phyloP scores from a whole-genome alignment of 192 early-diverging fungal species.

The Coemansia sp. region DNA sequence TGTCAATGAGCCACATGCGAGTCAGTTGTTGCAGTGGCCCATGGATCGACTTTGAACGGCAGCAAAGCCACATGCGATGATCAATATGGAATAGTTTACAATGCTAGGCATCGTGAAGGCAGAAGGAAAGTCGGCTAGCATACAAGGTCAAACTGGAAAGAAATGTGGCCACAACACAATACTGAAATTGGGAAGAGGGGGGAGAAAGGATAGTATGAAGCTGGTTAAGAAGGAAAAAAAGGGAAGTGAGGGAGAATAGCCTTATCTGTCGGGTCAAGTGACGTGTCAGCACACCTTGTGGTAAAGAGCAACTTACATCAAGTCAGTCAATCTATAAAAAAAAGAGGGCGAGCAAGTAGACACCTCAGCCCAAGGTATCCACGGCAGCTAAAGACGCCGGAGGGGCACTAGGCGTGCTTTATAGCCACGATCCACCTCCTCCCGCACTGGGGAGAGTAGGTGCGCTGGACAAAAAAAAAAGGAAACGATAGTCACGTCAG shows the following conservation, averaged over 20 bases:
- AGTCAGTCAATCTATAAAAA: neutral
- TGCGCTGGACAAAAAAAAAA: neutral
- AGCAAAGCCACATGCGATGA: neutral
- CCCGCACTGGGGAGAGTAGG: neutral
- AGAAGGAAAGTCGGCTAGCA: neutral
- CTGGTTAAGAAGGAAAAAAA: neutral
- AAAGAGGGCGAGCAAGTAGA: neutral
- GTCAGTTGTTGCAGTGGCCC: neutral
- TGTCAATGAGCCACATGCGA: neutral
- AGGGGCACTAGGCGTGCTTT: neutral
- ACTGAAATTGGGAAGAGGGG: neutral
- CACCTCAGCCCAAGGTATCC: neutral
- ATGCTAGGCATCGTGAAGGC: neutral
- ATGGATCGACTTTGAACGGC: neutral
- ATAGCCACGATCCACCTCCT: neutral
- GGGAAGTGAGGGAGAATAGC: neutral
- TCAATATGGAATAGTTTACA: neutral
- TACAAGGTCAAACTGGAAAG: neutral
- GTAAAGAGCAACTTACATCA: neutral
- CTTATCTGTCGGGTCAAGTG: neutral
- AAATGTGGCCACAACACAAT: neutral
- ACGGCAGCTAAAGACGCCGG: neutral
- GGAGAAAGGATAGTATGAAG: neutral
- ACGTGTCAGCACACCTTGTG: neutral
- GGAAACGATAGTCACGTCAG: neutral